These are phyloP conservation scores for Limonium bicolor DNA, from an alignment of 148 eudicot species.

Conservation along the genomic window DNA sequence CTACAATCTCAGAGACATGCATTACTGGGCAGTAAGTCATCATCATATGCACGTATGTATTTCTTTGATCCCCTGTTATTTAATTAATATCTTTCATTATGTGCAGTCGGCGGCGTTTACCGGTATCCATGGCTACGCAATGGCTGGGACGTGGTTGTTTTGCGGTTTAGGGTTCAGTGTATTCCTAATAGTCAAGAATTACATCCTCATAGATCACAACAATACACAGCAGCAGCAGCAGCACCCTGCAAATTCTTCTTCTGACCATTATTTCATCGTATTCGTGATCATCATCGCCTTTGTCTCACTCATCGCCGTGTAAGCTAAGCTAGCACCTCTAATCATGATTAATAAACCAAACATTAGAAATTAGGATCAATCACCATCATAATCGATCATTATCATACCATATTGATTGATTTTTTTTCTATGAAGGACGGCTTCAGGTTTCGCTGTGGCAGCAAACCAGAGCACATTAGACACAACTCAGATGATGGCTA, in stretches of 20 bases:
- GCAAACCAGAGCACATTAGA: conserved; percentile 24
- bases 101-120: conserved; percentile 58
- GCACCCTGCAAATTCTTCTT: conserved; percentile 22
- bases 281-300: conserved; percentile 30
- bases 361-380: background rate
- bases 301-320: conserved; percentile 48
- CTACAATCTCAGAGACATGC: conserved; percentile 41
- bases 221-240: conserved; percentile 5
- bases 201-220: conserved; percentile 1
- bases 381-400: background rate
- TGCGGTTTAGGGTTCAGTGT: conserved; percentile 44
- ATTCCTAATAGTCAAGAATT: conserved; percentile 20
- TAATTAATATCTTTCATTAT: background rate
- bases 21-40: conserved; percentile 81
- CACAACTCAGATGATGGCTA: conserved; percentile 25
- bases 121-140: conserved; percentile 60
- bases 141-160: conserved; percentile 40
- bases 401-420: background rate
- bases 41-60: background rate
- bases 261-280: conserved; percentile 15
- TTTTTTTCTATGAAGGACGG: conserved; percentile 23
- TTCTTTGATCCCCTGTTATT: background rate
- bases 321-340: conserved; percentile 22
- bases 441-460: conserved; percentile 27
- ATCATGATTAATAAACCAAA: too few species aligned